A percentile compares a stretch with the other conserved stretches of the same genome.
These are phyloP conservation scores for Phytopythium vexans DNA, from an alignment of 352 stramenopile genomes.

Conservation along the genomic window DNA sequence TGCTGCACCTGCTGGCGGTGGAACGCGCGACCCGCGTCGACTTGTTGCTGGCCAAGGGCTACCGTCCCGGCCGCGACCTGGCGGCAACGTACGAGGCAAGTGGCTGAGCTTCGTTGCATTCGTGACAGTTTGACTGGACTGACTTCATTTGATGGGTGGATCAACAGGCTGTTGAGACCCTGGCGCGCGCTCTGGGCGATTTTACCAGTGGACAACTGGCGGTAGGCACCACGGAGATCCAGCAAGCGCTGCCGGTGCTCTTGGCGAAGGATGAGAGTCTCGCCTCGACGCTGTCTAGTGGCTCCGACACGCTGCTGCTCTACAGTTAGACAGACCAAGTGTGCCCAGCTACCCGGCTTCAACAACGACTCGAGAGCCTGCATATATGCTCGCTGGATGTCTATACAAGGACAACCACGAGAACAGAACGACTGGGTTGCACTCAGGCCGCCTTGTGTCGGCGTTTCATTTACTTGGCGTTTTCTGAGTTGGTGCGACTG, in stretches of 20 bases:
- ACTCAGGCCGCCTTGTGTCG: no score
- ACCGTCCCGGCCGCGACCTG: conserved; percentile 53
- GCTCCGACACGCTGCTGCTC: conserved; percentile 35
- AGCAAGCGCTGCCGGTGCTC: conserved; percentile 23
- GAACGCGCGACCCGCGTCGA: conserved; percentile 47
- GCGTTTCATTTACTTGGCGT: no score
- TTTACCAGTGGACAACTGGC: conserved; percentile 27
- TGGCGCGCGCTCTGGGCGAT: conserved; percentile 26
- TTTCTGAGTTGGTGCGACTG: background rate
- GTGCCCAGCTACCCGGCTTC: background rate
- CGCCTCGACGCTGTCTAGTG: conserved; percentile 2
- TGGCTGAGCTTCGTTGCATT: background rate
- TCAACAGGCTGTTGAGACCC: conserved; percentile 29
- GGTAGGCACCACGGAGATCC: conserved; percentile 32
- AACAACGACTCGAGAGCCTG: no score
- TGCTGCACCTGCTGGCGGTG: conserved; percentile 54
- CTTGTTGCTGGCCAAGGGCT: conserved; percentile 57
- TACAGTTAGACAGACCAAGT: conserved; percentile 33
- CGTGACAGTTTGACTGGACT: background rate
- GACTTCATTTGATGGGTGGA: background rate
- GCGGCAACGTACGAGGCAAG: conserved; percentile 41
- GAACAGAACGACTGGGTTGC: no score
- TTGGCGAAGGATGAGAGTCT: conserved; percentile 28
- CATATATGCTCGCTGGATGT: no score
- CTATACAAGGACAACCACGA: no score